Percentiles rank a stretch among this genome's conserved stretches.
Evolutionary conservation across 805 yeast genomes (phyloP).

Genomic region (Kodamaea leandrae): DNA sequence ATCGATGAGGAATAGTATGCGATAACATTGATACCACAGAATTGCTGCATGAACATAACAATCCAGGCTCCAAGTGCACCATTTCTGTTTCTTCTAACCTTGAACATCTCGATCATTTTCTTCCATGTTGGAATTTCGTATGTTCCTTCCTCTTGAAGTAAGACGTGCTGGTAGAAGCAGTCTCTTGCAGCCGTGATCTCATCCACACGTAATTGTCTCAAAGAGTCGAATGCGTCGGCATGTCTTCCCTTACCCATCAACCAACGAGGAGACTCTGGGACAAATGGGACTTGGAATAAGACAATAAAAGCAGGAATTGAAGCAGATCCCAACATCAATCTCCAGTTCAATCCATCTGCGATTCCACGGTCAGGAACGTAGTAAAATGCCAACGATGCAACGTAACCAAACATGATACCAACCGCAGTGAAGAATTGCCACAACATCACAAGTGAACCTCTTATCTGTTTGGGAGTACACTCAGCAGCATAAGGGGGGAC

Average conservation of each 20-base stretch:
- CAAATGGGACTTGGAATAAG: slow-evolving; percentile 48
- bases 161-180: slow-evolving; percentile 54
- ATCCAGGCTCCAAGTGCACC: slow-evolving; percentile 78
- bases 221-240: slow-evolving; percentile 48
- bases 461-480: slow-evolving; percentile 51
- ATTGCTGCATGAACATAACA: slow-evolving; percentile 87
- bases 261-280: slow-evolving; percentile 74
- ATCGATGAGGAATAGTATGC: slow-evolving; percentile 82
- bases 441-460: slow-evolving; percentile 67
- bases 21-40: slow-evolving; percentile 86
- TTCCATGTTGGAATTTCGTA: slow-evolving; percentile 44
- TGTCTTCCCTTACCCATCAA: slow-evolving; percentile 52
- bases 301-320: slow-evolving; percentile 55
- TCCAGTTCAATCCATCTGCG: slow-evolving; percentile 50
- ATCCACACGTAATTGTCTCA: slow-evolving; percentile 43
- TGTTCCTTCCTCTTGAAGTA: slow-evolving; percentile 59
- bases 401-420: slow-evolving; percentile 67
- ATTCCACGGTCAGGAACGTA: slow-evolving; percentile 47
- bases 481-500: slow-evolving; percentile 68
- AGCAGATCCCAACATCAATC: slow-evolving; percentile 65
- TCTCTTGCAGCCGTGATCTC: slow-evolving; percentile 62
- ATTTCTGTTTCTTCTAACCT: slow-evolving; percentile 76
- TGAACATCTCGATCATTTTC: slow-evolving; percentile 57
- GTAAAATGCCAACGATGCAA: slow-evolving; percentile 57
- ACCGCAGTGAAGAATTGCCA: slow-evolving; percentile 76